phyloP scores from a whole-genome alignment of 345 rosid genomes.

The Cardamine resedifolia region DNA sequence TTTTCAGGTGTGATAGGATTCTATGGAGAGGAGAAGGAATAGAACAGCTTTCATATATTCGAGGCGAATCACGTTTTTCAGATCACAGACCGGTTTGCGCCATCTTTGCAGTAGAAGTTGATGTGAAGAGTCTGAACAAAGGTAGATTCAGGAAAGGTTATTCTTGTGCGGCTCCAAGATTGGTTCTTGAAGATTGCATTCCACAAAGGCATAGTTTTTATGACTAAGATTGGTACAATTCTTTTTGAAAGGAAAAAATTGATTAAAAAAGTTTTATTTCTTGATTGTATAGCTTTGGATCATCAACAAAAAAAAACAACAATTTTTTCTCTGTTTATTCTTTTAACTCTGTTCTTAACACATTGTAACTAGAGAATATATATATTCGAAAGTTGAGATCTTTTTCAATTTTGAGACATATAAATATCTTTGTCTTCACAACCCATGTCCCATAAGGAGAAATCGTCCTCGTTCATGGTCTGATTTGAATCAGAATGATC shows the following conservation, averaged over 20 bases:
- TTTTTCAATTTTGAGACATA: conserved; percentile 29
- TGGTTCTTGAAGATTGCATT: conserved; percentile 53
- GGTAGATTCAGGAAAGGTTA: conserved; percentile 69
- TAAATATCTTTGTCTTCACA: conserved; percentile 37
- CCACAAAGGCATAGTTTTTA: conserved; percentile 70
- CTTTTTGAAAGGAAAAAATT: background rate
- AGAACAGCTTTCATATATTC: conserved; percentile 67
- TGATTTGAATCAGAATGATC: conserved; percentile 27
- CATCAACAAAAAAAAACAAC: conserved; percentile 3
- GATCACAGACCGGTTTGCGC: conserved; percentile 96
- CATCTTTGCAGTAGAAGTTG: conserved; percentile 64
- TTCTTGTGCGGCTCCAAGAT: conserved; percentile 51
- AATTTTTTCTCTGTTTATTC: conserved; percentile 1
- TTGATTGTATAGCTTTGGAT: conserved; percentile 34
- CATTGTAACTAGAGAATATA: conserved; percentile 17
- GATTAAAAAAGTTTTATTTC: conserved; percentile 18
- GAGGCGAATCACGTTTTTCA: conserved; percentile 89
- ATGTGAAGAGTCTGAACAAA: conserved; percentile 42
- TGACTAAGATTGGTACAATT: conserved; percentile 38
- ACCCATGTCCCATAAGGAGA: conserved; percentile 43
- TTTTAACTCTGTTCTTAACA: conserved; percentile 21
- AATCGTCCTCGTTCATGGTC: conserved; percentile 20
- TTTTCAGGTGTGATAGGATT: conserved; percentile 88
- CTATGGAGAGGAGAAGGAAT: conserved; percentile 82
- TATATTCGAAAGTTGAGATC: conserved; percentile 7